Evolutionary conservation across 2,329 filamentous ascomycete genomes (phyloP).

Genomic region (Clarireedia monteithiana): DNA sequence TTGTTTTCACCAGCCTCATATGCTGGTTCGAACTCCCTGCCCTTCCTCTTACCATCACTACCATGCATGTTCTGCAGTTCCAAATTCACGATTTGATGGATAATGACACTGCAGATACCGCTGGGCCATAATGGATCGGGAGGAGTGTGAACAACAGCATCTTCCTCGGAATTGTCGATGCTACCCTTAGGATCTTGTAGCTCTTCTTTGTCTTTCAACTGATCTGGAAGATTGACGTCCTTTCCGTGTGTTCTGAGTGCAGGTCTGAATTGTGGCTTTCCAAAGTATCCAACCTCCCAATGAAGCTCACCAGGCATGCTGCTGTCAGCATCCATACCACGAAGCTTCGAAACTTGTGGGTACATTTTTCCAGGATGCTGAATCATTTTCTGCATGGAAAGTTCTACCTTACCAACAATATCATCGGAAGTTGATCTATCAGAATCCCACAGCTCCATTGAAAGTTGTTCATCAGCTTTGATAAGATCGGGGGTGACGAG

Average conservation of each 20-base stretch:
- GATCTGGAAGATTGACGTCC: constrained; percentile 66
- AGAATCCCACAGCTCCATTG: constrained; percentile 93
- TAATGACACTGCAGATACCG: constrained; percentile 74
- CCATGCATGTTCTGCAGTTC: constrained; percentile 89
- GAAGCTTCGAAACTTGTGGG: constrained; percentile 74
- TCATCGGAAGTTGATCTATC: constrained; percentile 90
- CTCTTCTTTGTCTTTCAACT: constrained; percentile 64
- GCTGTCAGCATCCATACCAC: constrained; percentile 74
- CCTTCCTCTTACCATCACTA: constrained; percentile 71
- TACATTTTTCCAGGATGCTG: constrained; percentile 92
- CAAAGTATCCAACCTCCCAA: constrained; percentile 95
- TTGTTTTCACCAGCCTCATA: constrained; percentile 77
- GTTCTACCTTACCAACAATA: constrained; percentile 87
- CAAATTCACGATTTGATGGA: constrained; percentile 93
- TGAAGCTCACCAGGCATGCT: constrained; percentile 89
- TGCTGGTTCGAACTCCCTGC: constrained; percentile 82
- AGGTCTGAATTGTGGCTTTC: constrained; percentile 79
- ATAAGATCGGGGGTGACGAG: constrained; percentile 84
- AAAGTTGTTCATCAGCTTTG: constrained; percentile 87
- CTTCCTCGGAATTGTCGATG: constrained; percentile 65
- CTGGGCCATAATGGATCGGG: constrained; percentile 96
- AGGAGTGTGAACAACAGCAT: constrained; percentile 81
- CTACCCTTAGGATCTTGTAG: constrained; percentile 84
- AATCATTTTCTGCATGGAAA: constrained; percentile 92
- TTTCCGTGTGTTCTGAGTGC: constrained; percentile 82